Percentiles rank a stretch among this genome's conserved stretches.
Conservation (phyloP, 495 filamentous ascomycete species). For the Penicillium alfredii region DNA sequence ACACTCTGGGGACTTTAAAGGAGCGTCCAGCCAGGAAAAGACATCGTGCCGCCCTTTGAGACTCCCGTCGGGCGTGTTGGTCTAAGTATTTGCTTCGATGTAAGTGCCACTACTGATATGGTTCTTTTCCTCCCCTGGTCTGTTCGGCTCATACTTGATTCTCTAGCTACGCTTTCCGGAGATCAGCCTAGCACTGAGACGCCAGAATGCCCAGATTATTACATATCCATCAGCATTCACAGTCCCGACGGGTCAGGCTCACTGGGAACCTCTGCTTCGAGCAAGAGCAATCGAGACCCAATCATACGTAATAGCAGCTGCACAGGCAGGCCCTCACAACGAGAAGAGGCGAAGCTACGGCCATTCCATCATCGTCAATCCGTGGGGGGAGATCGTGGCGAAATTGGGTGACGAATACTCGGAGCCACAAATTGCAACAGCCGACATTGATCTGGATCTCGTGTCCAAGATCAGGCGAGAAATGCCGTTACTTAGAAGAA, state of each 20-base stretch:
- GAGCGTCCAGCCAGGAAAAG: slow-evolving; percentile 54
- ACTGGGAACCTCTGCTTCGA: slow-evolving; percentile 75
- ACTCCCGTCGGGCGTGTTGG: slow-evolving; percentile 71
- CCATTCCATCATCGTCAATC: slow-evolving; percentile 78
- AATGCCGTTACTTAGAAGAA: slow-evolving; percentile 59
- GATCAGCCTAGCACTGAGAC: slow-evolving; percentile 58
- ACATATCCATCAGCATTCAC: slow-evolving; percentile 92
- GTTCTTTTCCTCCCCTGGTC: background rate
- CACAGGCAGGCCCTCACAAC: slow-evolving; percentile 76
- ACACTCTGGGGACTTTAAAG: no score
- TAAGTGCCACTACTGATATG: slow-evolving; percentile 27
- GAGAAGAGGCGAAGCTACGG: slow-evolving; percentile 79
- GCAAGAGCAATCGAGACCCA: slow-evolving; percentile 89
- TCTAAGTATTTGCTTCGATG: slow-evolving; percentile 82
- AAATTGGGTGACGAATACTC: slow-evolving; percentile 49
- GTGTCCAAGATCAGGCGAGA: slow-evolving; percentile 49
- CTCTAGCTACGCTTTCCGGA: slow-evolving; percentile 72
- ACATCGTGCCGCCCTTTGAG: slow-evolving; percentile 61
- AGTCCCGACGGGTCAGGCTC: slow-evolving; percentile 74
- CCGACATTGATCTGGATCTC: slow-evolving; percentile 46
- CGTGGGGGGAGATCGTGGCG: slow-evolving; percentile 75
- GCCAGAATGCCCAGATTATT: slow-evolving; percentile 66
- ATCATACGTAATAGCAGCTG: slow-evolving; percentile 79
- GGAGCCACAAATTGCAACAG: slow-evolving; percentile 48
- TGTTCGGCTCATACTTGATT: slow-evolving; percentile 1